Base-by-base conservation (phyloP, 768 basidiomycete species). In the Mycena leptocephala region DNA sequence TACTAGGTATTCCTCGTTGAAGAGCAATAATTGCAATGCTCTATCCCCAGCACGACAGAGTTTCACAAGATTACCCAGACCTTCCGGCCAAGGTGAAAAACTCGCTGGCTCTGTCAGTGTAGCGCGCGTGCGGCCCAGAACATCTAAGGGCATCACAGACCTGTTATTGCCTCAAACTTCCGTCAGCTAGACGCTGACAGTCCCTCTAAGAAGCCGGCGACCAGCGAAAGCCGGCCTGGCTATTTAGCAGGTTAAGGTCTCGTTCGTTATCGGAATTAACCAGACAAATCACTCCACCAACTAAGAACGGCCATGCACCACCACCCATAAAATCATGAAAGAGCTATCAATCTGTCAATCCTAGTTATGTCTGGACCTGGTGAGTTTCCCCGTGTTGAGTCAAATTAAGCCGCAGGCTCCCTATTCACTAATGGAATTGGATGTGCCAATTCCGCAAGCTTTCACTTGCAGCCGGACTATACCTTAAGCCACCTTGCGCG, bases 261-360 rank as follows among this genome's bases (percentile, higher is more conserved):
- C 93, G 91, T 94, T 95, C 92, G 92, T 95, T 95, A 95, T 95
- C 94, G 92, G 93, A 95, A 95, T 95, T 95, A 95, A 95, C 94
- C 95, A 95, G 95, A 95, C 95, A 95, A 95, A 95, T 95, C 95
- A 95, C 94, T 95, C 93, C 94, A 88, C 92, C 90, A 94, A 94
- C 93, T 93, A 94, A 93, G 93, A 94, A 94, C 90, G 92, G 93
- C 93, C 93, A 94, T 94, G 93, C 93, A 94, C 93, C 92, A 94
- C 93, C 93, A 93, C 92, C 93, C 92, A 93, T 92, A 90, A 91
- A 92, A 92, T 93, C 92, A 91, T 89, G 92, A 93, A 93, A 93
- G 93, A 93, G 92, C 92, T 92, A 92, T 93, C 92, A 92, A 92
- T 92, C 92, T 93, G 91, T 92, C 92, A 90, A 91, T 91, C 91